Evolutionary conservation across 2,329 filamentous ascomycete genomes (phyloP).

Genomic region (Fonsecaea pugnacius): DNA sequence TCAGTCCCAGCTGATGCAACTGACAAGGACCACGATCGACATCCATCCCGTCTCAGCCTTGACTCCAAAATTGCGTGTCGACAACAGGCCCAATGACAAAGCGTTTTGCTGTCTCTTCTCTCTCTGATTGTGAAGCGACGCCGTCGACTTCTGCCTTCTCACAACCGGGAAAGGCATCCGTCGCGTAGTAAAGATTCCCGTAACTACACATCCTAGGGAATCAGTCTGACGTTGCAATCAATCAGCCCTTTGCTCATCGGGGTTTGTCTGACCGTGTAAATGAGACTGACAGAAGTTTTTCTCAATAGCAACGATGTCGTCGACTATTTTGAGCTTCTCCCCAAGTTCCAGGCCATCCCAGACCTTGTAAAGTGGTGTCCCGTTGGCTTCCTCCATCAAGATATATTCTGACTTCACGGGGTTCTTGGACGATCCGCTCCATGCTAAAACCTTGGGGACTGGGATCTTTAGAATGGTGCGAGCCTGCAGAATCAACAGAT

Average conservation of each 20-base stretch:
- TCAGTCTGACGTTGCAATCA: neutral
- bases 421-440: conserved; percentile 36
- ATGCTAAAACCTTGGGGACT: conserved; percentile 38
- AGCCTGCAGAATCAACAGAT: conserved; percentile 11
- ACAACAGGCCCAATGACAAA: neutral
- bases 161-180: neutral
- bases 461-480: conserved; percentile 36
- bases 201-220: neutral
- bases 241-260: conserved; percentile 11
- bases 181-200: neutral
- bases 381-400: conserved; percentile 41
- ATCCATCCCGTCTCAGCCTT: neutral
- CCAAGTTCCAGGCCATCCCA: conserved; percentile 34
- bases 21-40: neutral
- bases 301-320: conserved; percentile 45
- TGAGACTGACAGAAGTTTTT: conserved; percentile 43
- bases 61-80: neutral
- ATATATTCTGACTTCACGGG: conserved; percentile 40
- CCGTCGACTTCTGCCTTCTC: neutral
- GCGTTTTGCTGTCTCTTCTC: neutral
- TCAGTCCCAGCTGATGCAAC: too few species aligned
- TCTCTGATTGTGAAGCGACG: neutral
- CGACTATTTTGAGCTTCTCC: neutral
- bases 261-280: conserved; percentile 42
- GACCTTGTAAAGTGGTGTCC: conserved; percentile 39